A percentile compares a stretch with the other conserved stretches of the same genome.
Conservation (phyloP, 108 stramenopile species). For the Nannochloropsis granulata region DNA sequence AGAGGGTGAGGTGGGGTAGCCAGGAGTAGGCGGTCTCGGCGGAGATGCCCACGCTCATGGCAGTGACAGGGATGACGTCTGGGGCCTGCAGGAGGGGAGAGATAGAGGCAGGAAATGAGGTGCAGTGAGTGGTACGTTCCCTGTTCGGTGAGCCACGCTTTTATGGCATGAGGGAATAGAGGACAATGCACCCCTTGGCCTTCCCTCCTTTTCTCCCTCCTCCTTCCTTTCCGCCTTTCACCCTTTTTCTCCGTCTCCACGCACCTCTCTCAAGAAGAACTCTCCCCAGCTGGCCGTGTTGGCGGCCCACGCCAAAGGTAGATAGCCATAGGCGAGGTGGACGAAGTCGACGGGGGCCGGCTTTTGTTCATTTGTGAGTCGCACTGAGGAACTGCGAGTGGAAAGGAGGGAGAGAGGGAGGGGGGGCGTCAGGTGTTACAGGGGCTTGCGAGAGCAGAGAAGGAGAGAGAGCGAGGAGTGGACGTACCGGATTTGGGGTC, state of each 20-base stretch:
- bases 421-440: neutral
- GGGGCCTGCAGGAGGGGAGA: neutral
- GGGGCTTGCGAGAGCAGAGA: neutral
- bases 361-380: neutral
- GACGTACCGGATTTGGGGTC: neutral
- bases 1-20: neutral
- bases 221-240: too few species aligned
- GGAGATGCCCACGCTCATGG: neutral
- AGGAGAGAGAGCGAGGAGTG: neutral
- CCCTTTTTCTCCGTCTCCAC: neutral
- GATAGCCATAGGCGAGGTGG: neutral
- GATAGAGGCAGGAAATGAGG: neutral
- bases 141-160: too few species aligned
- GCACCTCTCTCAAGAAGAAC: neutral
- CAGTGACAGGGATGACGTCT: neutral
- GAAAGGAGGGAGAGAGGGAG: neutral
- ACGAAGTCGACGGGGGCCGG: neutral
- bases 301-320: neutral
- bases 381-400: neutral
- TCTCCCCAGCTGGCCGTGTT: neutral
- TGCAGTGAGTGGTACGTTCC: neutral
- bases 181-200: too few species aligned
- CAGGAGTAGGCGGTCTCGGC: neutral
- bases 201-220: too few species aligned
- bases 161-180: too few species aligned